Evolutionary conservation across 495 filamentous ascomycete species (phyloP), one percentile per base, ranked within the genome.

Genomic region (Hypomontagnella submonticulosa): DNA sequence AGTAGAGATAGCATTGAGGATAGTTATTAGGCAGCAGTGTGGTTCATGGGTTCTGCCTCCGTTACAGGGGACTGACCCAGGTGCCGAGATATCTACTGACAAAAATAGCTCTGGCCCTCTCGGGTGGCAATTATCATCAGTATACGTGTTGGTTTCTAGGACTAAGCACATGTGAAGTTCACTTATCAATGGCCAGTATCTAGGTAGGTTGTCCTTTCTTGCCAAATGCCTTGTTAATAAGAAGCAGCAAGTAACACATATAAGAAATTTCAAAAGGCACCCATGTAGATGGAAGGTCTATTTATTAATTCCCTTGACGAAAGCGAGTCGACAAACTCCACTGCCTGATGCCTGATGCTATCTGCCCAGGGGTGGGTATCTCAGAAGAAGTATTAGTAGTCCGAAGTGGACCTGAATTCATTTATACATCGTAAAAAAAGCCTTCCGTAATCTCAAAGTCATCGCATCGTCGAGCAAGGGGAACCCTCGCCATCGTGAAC

Each of bases 351-450:
- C 64, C 57, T 61, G 54, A 67, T 66, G 61, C 67, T 57, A 67
- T 69, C 68, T 61, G 46, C 63, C 67, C 50, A 64, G 59, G 54
- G 69, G 57, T 69, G 69, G 71, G 71, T 72, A 73, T 73, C 69
- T 73, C 69, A 54, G 42, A 67, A 66, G 58, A 61, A 46, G 65
- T 70, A 73, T 73, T 73, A 73, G 60, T 44, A 57, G 69, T 67
- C 59, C 69, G 55, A 16, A 15, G 33, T 53, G 56, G 69, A 72
- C 71, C 32, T 41, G 53, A 58, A 60, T 52, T 69, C 71, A 70
- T 73, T 73, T 63, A 73, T 72, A 73, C 71, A 73, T 72, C 63
- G 59, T 73, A 67, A 73, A 66, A 27, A 62, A 65, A 70, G 52
- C 62, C 56, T 16, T 57, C 53, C 36, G 59, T 41, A 61, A 51